phyloP scores from a whole-genome alignment of 768 basidiomycete species.

The Xanthoconium stramineum region DNA sequence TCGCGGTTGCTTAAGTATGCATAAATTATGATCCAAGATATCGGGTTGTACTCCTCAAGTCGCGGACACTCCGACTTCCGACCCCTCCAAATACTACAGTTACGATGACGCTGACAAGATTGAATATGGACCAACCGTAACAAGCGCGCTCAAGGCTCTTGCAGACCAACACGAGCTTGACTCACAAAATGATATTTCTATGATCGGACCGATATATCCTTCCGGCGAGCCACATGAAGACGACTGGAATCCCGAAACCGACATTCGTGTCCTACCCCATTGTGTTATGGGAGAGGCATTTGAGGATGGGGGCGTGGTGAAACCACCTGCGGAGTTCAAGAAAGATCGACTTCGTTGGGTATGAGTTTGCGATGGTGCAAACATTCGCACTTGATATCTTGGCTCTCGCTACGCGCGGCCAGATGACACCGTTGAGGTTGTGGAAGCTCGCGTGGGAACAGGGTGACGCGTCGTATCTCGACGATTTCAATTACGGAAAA shows the following conservation, averaged over 20 bases:
- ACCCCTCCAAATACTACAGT: not conserved
- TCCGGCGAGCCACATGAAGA: not conserved
- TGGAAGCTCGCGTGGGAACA: not conserved
- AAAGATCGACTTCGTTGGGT: too few species aligned
- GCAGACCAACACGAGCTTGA: not conserved
- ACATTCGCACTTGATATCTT: not conserved
- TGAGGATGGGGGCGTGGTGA: not conserved
- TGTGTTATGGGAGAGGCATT: not conserved
- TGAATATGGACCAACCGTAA: not conserved
- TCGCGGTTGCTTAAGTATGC: not conserved
- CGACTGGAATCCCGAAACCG: not conserved
- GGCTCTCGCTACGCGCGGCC: not conserved
- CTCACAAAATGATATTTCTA: not conserved
- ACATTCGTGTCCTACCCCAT: not conserved
- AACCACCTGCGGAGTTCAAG: not conserved
- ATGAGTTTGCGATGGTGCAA: not conserved
- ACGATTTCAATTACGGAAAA: not conserved
- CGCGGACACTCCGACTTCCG: too few species aligned
- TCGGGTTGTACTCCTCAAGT: not conserved
- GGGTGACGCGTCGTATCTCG: not conserved
- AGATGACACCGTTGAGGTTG: not conserved
- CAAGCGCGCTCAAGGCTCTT: not conserved
- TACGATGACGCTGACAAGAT: too few species aligned
- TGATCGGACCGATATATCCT: not conserved
- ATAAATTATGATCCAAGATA: not conserved